Percentiles rank a stretch among this genome's conserved stretches.
phyloP scores from a whole-genome alignment of 2,329 filamentous ascomycete genomes.

The Chaetomiaceae sp. region DNA sequence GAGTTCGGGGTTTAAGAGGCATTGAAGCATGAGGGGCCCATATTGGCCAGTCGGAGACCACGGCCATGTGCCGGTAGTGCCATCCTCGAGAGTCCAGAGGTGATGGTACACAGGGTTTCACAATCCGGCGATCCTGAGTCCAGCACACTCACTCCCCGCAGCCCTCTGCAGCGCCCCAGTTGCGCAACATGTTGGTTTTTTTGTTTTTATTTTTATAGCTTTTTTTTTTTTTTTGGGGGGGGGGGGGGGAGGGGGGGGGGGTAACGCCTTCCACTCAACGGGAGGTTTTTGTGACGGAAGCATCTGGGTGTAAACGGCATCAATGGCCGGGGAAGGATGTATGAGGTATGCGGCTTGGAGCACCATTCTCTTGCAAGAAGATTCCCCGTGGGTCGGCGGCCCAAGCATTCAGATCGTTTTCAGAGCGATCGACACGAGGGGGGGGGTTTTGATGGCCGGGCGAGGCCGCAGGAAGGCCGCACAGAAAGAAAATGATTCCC shows the following conservation, averaged over 20 bases:
- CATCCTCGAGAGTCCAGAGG: background rate
- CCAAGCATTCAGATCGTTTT: background rate
- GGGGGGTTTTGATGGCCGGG: background rate
- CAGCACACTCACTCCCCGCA: slow-evolving; percentile 11
- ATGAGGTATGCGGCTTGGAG: background rate
- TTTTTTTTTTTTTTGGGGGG: too few species aligned
- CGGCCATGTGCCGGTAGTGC: background rate
- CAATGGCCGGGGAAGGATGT: background rate
- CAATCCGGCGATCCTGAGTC: slow-evolving; percentile 11
- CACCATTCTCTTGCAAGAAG: background rate
- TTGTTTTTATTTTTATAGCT: too few species aligned
- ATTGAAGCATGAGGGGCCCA: background rate
- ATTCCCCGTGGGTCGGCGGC: background rate
- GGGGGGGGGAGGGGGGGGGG: too few species aligned
- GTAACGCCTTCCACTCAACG: background rate
- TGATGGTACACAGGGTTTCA: background rate
- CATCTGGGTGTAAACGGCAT: background rate
- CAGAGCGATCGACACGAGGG: background rate
- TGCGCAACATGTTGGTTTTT: slow-evolving; percentile 14
- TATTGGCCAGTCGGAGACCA: slow-evolving; percentile 3
- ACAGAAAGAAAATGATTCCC: background rate
- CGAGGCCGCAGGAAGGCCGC: background rate
- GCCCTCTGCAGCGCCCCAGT: slow-evolving; percentile 16
- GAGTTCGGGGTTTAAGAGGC: background rate
- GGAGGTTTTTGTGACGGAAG: background rate